These are phyloP conservation scores for Penicillium silybi DNA, from an alignment of 495 filamentous ascomycete genomes.

Conservation along the genomic window DNA sequence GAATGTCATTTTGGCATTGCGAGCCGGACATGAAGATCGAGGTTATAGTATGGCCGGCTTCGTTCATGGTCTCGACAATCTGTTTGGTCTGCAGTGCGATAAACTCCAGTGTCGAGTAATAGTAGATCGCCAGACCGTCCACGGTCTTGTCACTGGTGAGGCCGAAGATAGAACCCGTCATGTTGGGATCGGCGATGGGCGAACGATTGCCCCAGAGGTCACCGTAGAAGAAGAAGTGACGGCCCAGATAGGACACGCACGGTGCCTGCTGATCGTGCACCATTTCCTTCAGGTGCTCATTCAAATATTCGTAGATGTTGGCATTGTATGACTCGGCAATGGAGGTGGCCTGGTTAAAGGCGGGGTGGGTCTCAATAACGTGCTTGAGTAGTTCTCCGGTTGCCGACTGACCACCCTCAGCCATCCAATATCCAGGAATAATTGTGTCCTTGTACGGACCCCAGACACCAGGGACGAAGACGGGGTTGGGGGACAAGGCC, in stretches of 20 bases:
- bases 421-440: constrained; percentile 88
- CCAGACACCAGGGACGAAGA: constrained; percentile 95
- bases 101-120: constrained; percentile 90
- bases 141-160: constrained; percentile 79
- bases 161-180: constrained; percentile 85
- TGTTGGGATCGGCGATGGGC: constrained; percentile 84
- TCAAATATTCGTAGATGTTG: constrained; percentile 93
- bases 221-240: constrained; percentile 97
- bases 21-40: constrained; percentile 98
- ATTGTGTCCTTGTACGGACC: constrained; percentile 93
- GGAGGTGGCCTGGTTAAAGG: constrained; percentile 70
- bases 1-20: constrained; percentile 90
- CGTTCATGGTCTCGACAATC: constrained; percentile 91
- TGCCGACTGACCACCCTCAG: constrained; percentile 92
- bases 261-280: constrained; percentile 62
- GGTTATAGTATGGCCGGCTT: constrained; percentile 72
- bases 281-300: constrained; percentile 79
- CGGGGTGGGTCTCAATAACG: constrained; percentile 88
- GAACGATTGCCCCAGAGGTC: constrained; percentile 98
- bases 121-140: constrained; percentile 82
- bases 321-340: constrained; percentile 71
- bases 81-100: constrained; percentile 95
- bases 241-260: constrained; percentile 73
- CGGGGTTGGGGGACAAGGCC: constrained; percentile 85
- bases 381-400: constrained; percentile 93